Base-by-base conservation (phyloP, 2,329 filamentous ascomycete species). In the Paracamarosporium sp. region DNA sequence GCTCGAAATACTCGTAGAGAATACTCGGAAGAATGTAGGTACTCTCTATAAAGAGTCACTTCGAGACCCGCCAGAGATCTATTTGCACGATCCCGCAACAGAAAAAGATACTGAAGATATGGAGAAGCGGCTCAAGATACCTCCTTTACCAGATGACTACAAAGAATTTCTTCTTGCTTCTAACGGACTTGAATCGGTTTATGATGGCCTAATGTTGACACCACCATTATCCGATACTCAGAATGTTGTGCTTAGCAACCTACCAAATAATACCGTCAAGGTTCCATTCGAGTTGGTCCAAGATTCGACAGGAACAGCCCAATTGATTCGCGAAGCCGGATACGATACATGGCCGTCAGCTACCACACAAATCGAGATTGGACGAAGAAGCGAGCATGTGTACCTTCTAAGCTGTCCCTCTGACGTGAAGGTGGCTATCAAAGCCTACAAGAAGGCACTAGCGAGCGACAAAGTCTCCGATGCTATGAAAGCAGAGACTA, bases 161-260 rank as follows among this genome's bases (percentile, higher is more conserved):
- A 48, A 48, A 24, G 45, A 48, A 36, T 48, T 48, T 48, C 45
- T 48, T 6, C 30, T 48, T 28, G 45, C 45, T 24, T 48, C 45
- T 24, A 48, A 48, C 45, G 45, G 45, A 35, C 27, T 48, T 48
- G 45, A 48, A 48, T 35, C 27, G 45, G 45, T 48, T 48, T 48
- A 35, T 15, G 45, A 48, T 35, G 45, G 45, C 45, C 27, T 20
- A 9, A 13, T 5, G 45, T 20, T 48, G 45, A 48, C 17, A 36
- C 45, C 45, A 48, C 17, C 45, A 35, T 48, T 48, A 48, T 35
- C 17, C 45, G 13, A 48, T 48, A 48, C 45, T 48, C 45, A 48
- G 30, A 35, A 48, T 36, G 45, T 48, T 36, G 45, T 35, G 45
- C 17, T 36, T 17, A 20, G 11, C 45, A 31, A 48, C 30, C 4